Percentiles rank a stretch among this genome's conserved stretches.
Evolutionary conservation across 2,329 filamentous ascomycete species (phyloP).

Genomic region (Colletotrichum sp.): DNA sequence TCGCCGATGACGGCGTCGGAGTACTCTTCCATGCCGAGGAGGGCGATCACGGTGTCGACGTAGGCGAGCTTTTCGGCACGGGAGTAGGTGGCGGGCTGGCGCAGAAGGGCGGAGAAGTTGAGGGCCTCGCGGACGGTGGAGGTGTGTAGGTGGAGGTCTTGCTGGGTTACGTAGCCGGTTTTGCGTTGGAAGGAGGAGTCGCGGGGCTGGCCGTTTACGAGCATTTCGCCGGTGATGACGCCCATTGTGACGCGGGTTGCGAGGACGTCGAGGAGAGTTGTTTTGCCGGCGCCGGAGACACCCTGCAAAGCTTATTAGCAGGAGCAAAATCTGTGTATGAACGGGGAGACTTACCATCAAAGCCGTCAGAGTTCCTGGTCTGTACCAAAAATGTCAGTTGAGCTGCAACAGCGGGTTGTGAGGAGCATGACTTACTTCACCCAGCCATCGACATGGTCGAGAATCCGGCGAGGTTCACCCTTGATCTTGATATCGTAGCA

Average conservation of each 20-base stretch:
- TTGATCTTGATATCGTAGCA: constrained; percentile 77
- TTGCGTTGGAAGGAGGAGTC: constrained; percentile 73
- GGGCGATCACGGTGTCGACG: constrained; percentile 32
- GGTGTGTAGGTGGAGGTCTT: constrained; percentile 72
- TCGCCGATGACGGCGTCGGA: constrained; percentile 75
- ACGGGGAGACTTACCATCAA: constrained; percentile 55
- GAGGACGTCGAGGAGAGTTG: constrained; percentile 75
- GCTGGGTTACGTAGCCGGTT: constrained; percentile 75
- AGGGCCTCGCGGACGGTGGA: constrained; percentile 72
- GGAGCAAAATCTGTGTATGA: constrained; percentile 47
- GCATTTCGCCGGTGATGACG: constrained; percentile 72
- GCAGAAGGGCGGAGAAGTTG: constrained; percentile 69
- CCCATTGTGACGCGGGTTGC: constrained; percentile 79
- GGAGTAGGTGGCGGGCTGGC: constrained; percentile 66
- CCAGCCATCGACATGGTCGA: constrained; percentile 76
- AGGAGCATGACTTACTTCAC: constrained; percentile 41
- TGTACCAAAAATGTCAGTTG: constrained; percentile 30
- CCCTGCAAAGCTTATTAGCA: constrained; percentile 27
- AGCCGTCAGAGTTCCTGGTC: constrained; percentile 74
- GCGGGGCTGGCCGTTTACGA: constrained; percentile 68
- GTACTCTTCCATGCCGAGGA: constrained; percentile 59
- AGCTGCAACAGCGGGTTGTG: not conserved
- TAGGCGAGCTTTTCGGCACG: constrained; percentile 29
- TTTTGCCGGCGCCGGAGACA: constrained; percentile 77
- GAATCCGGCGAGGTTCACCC: constrained; percentile 68